A percentile compares a stretch with the other conserved stretches of the same genome.
Conservation (phyloP, 192 early-diverging fungal genomes). For the Podila clonocystis region DNA sequence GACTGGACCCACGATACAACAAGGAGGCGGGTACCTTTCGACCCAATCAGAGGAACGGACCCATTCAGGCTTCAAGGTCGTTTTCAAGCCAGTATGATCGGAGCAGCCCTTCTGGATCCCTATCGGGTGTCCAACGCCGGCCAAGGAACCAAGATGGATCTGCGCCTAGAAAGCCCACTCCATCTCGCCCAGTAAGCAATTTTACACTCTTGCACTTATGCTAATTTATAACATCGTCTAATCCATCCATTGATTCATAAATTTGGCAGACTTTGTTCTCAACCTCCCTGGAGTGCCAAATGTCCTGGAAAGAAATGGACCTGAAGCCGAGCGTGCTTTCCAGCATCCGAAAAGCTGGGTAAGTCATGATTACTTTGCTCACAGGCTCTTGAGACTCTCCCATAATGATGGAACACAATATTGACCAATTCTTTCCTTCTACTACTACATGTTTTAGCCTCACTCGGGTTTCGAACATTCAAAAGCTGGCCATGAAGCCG, state of each 20-base stretch:
- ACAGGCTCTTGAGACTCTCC: too few relatives aligned
- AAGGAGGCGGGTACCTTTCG: background rate
- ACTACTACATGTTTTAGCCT: conserved; percentile 3
- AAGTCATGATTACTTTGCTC: background rate
- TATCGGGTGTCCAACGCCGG: too few relatives aligned
- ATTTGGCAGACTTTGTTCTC: conserved; percentile 18
- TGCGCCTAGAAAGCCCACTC: too few relatives aligned
- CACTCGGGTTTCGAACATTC: conserved; percentile 32
- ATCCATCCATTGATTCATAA: too few relatives aligned
- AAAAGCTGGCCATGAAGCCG: conserved; percentile 41
- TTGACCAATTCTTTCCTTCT: too few relatives aligned
- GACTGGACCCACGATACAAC: conserved; percentile 16
- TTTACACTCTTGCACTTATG: too few relatives aligned
- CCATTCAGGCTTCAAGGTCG: too few relatives aligned
- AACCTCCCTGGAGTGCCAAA: conserved; percentile 36
- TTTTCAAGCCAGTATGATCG: too few relatives aligned
- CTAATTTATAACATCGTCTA: too few relatives aligned
- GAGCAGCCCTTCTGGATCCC: too few relatives aligned
- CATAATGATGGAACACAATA: background rate
- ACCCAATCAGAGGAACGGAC: background rate
- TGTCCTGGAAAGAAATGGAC: conserved; percentile 39
- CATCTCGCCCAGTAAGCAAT: too few relatives aligned
- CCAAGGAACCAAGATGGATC: too few relatives aligned
- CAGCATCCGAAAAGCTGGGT: conserved; percentile 32
- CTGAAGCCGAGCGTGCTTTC: conserved; percentile 22